phyloP scores from a whole-genome alignment of 768 basidiomycete genomes.

The Podaxis carcinomalis region DNA sequence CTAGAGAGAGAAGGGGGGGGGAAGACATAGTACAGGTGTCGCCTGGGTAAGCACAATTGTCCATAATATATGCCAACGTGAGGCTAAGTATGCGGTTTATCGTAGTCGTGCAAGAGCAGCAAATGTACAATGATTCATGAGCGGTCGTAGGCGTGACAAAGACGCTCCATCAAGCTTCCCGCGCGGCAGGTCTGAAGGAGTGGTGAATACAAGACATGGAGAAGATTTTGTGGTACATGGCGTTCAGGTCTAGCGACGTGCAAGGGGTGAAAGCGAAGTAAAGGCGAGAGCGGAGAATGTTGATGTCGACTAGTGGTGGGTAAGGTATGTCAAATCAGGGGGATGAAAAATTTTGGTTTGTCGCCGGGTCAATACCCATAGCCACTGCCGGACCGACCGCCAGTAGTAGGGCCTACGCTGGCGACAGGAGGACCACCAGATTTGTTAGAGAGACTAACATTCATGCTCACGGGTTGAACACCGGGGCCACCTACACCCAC shows the following conservation, averaged over 20 bases:
- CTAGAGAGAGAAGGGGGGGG: not conserved
- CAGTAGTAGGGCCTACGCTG: constrained; percentile 7
- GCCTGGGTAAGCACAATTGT: not conserved
- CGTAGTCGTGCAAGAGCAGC: constrained; percentile 1
- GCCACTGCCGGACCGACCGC: constrained; percentile 22
- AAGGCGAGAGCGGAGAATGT: constrained; percentile 2
- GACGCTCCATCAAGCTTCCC: constrained; percentile 11
- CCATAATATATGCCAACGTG: not conserved
- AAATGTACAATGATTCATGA: constrained; percentile 10
- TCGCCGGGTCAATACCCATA: constrained; percentile 19
- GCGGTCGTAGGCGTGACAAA: constrained; percentile 1
- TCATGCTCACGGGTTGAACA: constrained; percentile 43
- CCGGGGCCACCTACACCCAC: constrained; percentile 25
- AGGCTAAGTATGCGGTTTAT: constrained; percentile 9
- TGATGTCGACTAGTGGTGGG: constrained; percentile 8
- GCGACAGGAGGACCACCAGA: constrained; percentile 19
- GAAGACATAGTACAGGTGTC: constrained; percentile 8
- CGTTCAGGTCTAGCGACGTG: constrained; percentile 8
- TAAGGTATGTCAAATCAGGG: constrained; percentile 7
- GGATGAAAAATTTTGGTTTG: not conserved
- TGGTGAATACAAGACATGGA: not conserved
- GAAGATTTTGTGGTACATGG: constrained; percentile 5
- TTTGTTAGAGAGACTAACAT: constrained; percentile 31
- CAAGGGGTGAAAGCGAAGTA: not conserved
- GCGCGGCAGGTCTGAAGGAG: constrained; percentile 12